Evolutionary conservation across 1,139 yeast genomes (phyloP), one percentile per base, ranked within the genome.

Genomic region (Martiniozyma asiatica): DNA sequence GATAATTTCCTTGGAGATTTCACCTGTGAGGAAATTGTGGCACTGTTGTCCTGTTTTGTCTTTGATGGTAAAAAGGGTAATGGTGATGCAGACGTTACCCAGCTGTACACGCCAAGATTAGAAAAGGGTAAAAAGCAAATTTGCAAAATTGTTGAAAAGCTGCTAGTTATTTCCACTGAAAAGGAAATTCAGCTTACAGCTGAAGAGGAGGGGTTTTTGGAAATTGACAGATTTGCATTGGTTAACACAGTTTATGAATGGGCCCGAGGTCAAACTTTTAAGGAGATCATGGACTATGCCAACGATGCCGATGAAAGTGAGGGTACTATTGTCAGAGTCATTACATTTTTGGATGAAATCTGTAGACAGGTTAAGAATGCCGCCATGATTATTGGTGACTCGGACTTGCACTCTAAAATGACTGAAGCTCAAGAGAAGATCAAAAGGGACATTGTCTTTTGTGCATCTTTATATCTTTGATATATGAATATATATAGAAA

Each of bases 301-400:
- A 47, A 50, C 25, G 52, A 48, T 27, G 44, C 42, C 2, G 49
- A 41, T 29, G 96, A 87, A 47, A 89, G 92, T 20, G 99, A 89
- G 56, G 99, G 99, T 22, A 82, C 96, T 0, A 92, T 89, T 52
- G 98, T 89, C n/a, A 67, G 98, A 47, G 97, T 89, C 6, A 89
- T 89, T 31, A 84, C 95, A 3, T 68, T 97, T 45, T 59, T 89
- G 35, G 98, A 89, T 56, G 98, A 89, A 56, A 74, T 89, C 21
- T 87, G 97, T 53, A 73, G 97, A 35, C 93, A 89, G 51, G 96
- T 89, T 23, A 82, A 80, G 61, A 79, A 82, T 35, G 97, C 97
- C 4, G 89, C 97, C 1, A 65, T 89, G 42, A 85, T 89, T 44
- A 84, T 92, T 45, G 99, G 99, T 33, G 96, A 89, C 53, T 76